Evolutionary conservation across 1,284 basidiomycete genomes (phyloP).

Genomic region (Marasmius sp.): DNA sequence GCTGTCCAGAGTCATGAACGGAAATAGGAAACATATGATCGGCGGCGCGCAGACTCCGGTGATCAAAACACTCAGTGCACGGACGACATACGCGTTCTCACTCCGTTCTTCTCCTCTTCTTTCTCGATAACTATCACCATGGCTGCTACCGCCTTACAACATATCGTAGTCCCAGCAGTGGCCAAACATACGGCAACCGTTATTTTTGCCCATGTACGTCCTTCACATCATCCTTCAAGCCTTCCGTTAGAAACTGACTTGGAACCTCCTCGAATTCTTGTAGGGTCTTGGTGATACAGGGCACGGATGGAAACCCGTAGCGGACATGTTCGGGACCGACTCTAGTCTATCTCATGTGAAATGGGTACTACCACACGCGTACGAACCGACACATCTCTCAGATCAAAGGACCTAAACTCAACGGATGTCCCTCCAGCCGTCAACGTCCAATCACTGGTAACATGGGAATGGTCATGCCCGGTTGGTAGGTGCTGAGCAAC

Average conservation of each 20-base stretch:
- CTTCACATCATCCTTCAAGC: slow-evolving; percentile 2
- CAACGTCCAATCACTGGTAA: slow-evolving; percentile 66
- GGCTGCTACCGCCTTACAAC: slow-evolving; percentile 40
- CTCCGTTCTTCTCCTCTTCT: not conserved
- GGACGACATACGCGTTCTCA: not conserved
- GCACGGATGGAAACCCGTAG: slow-evolving; percentile 77
- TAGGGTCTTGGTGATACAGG: slow-evolving; percentile 79
- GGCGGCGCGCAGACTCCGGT: not conserved
- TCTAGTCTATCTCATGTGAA: slow-evolving; percentile 70
- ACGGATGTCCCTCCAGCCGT: slow-evolving; percentile 38
- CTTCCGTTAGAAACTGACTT: not conserved
- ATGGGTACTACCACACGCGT: slow-evolving; percentile 82
- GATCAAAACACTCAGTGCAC: not conserved
- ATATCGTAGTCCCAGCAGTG: slow-evolving; percentile 52
- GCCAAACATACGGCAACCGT: slow-evolving; percentile 81
- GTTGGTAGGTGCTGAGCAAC: slow-evolving; percentile 50
- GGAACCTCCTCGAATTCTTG: not conserved
- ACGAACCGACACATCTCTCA: slow-evolving; percentile 26
- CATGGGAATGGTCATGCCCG: slow-evolving; percentile 65
- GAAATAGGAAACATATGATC: not conserved
- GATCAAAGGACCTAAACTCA: slow-evolving; percentile 6
- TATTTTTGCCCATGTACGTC: slow-evolving; percentile 83
- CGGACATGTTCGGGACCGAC: slow-evolving; percentile 54
- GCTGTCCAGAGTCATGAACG: not conserved
- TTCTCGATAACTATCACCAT: slow-evolving; percentile 26